Base-by-base conservation (phyloP, 148 eudicot species). In the Arbutus unedo region DNA sequence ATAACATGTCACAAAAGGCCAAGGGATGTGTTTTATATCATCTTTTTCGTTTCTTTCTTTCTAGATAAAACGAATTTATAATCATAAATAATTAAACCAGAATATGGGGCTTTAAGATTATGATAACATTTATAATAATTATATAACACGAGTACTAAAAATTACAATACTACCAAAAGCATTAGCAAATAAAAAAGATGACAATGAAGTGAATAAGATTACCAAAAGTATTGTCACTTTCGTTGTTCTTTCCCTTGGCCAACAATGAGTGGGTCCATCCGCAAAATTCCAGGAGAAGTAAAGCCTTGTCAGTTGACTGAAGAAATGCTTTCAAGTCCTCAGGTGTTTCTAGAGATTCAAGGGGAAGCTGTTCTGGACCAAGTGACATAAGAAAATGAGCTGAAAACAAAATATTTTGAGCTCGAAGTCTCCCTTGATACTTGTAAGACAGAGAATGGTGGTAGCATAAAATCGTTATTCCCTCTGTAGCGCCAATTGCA, bases 281-380 rank as follows among this genome's bases (percentile, higher is more conserved):
- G 82, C 98, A 95, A 86, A 93, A 84, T 81, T 95, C 98, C 15
- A 89, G 51, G 74, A 95, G 95, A 81, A 93, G 84, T 57, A 95
- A 78, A 80, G 92, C 91, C 90, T 90, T 95, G 87, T 93, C 98
- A 82, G 98, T 89, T 86, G 98, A 93, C 79, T 87, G 85, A 82
- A 92, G 87, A 85, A 95, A 95, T 56, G 59, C 74, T 73, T 87
- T 82, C 86, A 95, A 83, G 72, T 91, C 95, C 85, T 91, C 90
- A 5, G 86, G 85, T 0, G 88, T 88, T 74, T 84, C 82, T 77
- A 95, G 82, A 88, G 45, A 83, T 83, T 83, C 86, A 54, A 95
- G 89, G 77, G 98, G 98, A 76, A 91, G 85, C 41, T 88, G 91
- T 53, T 90, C 88, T 31, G 93, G 87, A 74, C 74, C 80, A 81